phyloP scores from a whole-genome alignment of 148 eudicot species.

The Pharnaceum exiguum region DNA sequence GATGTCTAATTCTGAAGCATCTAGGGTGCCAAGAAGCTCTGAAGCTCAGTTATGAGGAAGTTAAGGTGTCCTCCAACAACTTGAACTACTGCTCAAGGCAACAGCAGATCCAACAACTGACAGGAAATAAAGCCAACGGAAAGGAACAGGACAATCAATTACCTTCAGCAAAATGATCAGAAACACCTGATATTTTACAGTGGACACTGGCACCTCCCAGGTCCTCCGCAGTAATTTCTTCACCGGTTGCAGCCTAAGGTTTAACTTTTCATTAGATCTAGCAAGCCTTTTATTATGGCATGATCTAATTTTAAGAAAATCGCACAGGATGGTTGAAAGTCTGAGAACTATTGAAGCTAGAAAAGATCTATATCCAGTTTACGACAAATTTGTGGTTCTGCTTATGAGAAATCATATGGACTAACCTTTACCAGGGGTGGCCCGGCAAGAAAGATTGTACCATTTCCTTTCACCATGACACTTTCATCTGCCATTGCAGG shows the following conservation, averaged over 20 bases:
- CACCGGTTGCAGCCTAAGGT: conserved; percentile 99
- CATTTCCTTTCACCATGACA: conserved; percentile 99
- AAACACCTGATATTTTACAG: conserved; percentile 94
- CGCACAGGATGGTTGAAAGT: neutral
- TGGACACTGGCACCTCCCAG: conserved; percentile 96
- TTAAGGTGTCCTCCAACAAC: neutral
- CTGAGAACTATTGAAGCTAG: too few relatives aligned
- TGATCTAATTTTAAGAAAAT: neutral
- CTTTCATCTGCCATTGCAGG: conserved; percentile 99
- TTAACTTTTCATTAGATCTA: conserved; percentile 23
- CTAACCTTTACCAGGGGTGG: conserved; percentile 99
- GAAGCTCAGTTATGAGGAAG: too few relatives aligned
- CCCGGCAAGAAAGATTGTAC: conserved; percentile 96
- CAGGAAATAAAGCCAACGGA: neutral
- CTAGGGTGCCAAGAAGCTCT: too few relatives aligned
- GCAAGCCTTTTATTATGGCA: neutral
- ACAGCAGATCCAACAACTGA: neutral
- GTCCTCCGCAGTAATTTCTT: conserved; percentile 97
- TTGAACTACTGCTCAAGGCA: neutral
- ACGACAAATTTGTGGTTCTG: conserved; percentile 5
- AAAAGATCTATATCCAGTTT: too few relatives aligned
- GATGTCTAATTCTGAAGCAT: too few relatives aligned
- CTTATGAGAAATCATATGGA: neutral
- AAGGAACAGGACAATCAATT: neutral
- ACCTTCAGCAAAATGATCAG: conserved; percentile 96